Evolutionary conservation across 139 green algal genomes (phyloP), one percentile per base, ranked within the genome.

Genomic region (Monoraphidium neglectum): DNA sequence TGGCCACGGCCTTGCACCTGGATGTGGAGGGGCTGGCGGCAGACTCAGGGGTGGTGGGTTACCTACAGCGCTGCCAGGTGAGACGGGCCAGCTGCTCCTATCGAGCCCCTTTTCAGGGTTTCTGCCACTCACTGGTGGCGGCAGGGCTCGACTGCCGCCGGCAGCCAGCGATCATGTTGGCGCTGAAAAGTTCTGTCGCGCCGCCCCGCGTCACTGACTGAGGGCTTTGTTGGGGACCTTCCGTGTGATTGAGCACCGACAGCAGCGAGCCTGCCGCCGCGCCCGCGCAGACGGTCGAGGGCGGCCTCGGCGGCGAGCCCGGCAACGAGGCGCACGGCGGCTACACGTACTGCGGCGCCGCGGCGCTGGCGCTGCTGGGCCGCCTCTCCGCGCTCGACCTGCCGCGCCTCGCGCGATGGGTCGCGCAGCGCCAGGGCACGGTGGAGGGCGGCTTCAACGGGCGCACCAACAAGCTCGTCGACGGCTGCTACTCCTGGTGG

Each of bases 381-480:
- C 51, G 70, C 56, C 77, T 72, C 57, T 35, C 75, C 13, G 66
- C 61, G 23, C 61, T 98, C 32, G 84, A 98, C 76, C 57, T 97
- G 70, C 74, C 79, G 3, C 70, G 77, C 23, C 79, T 97, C 64
- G 65, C 89, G 78, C 81, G 80, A 56, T 99, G 95, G 95, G 83
- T 86, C 6, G 86, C 23, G 1, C 83, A 85, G 66, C 53, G 71
- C 8, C 92, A 99, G 86, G 93, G 92, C 60, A 43, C 63, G 2
- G 69, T 94, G 32, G 96, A 98, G 80, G 96, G 96, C 10, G 96
- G 96, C 12, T 99, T 98, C 83, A 96, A 92, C 73, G 97, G 97
- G 2, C 88, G 97, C 46, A 99, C 95, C n/a, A 96, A 98, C 87
- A 99, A 99, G 87, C 90, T 99, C 46, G 96, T 98, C 60, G 97